Evolutionary conservation across 345 rosid species (phyloP).

Genomic region (Gossypium arboreum): DNA sequence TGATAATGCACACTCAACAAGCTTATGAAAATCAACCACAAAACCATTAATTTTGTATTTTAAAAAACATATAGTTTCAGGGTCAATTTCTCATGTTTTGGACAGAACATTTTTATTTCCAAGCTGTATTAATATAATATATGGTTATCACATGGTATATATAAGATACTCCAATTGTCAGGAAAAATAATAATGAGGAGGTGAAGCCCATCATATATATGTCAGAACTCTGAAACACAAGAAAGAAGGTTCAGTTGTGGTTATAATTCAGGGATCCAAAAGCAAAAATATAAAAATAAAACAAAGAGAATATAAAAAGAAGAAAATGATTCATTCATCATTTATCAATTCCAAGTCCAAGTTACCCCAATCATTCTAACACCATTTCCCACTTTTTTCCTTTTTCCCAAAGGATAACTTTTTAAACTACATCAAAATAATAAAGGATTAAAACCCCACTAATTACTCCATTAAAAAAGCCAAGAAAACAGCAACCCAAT

Average conservation of each 20-base stretch:
- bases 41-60: background rate
- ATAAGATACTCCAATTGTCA: background rate
- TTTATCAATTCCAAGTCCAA: background rate
- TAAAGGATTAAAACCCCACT: background rate
- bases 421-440: background rate
- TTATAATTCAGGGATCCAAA: background rate
- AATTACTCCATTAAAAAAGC: background rate
- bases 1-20: too few species aligned
- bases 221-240: background rate
- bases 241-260: background rate
- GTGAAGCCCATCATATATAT: background rate
- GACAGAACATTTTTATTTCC: background rate
- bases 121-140: background rate
- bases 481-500: background rate
- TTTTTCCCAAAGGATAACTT: background rate
- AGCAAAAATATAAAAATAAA: background rate
- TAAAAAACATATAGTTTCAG: background rate
- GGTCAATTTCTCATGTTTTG: background rate
- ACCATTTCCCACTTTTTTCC: background rate
- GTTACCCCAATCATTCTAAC: background rate
- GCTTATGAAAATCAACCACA: too few species aligned
- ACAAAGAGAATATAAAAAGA: background rate
- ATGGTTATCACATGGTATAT: background rate
- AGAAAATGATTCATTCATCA: slow-evolving; percentile 17
- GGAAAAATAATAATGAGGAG: background rate